Base-by-base conservation (phyloP, 441 rosid genomes). In the Francoa sonchifolia region DNA sequence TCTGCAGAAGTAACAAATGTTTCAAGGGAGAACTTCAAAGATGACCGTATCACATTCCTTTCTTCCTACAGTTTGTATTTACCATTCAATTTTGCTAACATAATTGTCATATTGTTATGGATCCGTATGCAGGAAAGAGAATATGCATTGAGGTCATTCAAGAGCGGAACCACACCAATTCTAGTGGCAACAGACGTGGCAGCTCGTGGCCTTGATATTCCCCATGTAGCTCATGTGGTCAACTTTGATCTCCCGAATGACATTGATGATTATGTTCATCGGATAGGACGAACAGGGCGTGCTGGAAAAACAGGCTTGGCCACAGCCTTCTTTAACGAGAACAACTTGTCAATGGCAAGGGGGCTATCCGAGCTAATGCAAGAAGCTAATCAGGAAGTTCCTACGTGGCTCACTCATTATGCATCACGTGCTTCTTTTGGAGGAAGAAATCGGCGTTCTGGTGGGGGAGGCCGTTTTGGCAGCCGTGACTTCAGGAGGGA, bases 101-200 rank as follows among this genome's bases (percentile, higher is more conserved):
- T 22, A 33, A 7, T 45, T 38, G n/a, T 13, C 33, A 17, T 16
- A 6, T 6, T 19, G 19, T 26, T 32, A 19, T 39, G 21, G 15
- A 18, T 13, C 17, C 15, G 19, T 38, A n/a, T 65, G 43, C 76
- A 88, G 97, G 97, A 88, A 77, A 79, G 95, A 61, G 97, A 88
- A 67, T 62, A 54, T 26, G 97, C 97, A 29, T 58, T 88, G 62
- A 67, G 77, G 14, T 77, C 95, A 21, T 84, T 89, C 50, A 84
- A 85, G 66, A 84, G 72, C 31, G 95, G 97, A 13, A 72, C 63
- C 32, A 75, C 92, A 11, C 97, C 97, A 10, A 89, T 89, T 26
- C 58, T 89, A 63, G 97, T 89, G 1, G 95, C 95, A 26, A 84
- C 94, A 2, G 97, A 89, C 35, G 96, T 87, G 48, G 92, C 97